phyloP scores from a whole-genome alignment of 2,329 filamentous ascomycete species.

The Tricladium varicosporioides region DNA sequence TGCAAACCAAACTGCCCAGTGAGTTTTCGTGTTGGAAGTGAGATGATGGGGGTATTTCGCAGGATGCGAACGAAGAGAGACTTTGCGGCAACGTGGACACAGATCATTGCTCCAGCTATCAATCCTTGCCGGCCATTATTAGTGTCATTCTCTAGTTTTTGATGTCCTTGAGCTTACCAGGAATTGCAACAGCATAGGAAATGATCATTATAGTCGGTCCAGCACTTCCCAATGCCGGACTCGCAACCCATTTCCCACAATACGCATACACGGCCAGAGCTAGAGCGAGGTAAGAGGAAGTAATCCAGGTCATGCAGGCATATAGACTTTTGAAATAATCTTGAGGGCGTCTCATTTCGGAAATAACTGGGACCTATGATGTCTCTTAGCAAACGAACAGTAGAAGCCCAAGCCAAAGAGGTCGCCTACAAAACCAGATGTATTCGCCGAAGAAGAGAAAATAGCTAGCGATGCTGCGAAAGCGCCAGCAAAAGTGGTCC shows the following conservation, averaged over 20 bases:
- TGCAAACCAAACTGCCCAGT: conserved; percentile 49
- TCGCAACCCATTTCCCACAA: conserved; percentile 59
- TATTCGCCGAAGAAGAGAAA: not conserved
- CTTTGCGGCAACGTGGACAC: conserved; percentile 38
- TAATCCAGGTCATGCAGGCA: conserved; percentile 5
- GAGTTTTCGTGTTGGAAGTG: conserved; percentile 45
- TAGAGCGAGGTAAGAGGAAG: conserved; percentile 8
- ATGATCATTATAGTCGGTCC: conserved; percentile 57
- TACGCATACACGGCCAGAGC: conserved; percentile 53
- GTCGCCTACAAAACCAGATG: conserved; percentile 11
- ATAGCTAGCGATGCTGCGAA: conserved; percentile 1
- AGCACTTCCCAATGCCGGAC: conserved; percentile 54
- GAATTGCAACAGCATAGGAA: conserved; percentile 54
- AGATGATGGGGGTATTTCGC: conserved; percentile 46
- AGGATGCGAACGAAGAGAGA: conserved; percentile 52
- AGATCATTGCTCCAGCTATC: conserved; percentile 40
- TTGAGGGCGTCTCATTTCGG: conserved; percentile 9
- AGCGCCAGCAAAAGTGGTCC: conserved; percentile 24
- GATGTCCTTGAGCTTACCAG: conserved; percentile 33
- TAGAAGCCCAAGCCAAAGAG: conserved; percentile 34
- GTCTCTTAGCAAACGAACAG: conserved; percentile 22
- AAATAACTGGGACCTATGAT: conserved; percentile 22
- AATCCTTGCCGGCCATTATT: conserved; percentile 29
- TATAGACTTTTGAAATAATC: conserved; percentile 11
- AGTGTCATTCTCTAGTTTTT: too few species aligned